phyloP scores from a whole-genome alignment of 257 asterid species.

The Forsythia suspensa region DNA sequence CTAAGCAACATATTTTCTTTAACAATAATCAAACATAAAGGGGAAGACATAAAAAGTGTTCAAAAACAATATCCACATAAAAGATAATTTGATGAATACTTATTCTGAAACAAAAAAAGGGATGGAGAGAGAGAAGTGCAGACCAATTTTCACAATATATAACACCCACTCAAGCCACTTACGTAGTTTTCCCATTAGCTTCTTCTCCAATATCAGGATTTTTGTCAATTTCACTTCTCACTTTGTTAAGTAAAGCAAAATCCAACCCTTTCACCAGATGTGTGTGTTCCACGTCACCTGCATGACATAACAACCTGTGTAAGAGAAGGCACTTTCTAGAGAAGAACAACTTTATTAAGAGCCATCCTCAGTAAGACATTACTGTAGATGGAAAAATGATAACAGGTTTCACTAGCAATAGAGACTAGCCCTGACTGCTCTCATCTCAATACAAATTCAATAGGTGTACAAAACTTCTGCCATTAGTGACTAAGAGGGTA shows the following conservation, averaged over 20 bases:
- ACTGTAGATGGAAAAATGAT: not conserved
- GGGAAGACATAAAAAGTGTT: not conserved
- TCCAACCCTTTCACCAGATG: slow-evolving; percentile 98
- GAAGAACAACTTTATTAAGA: slow-evolving; percentile 19
- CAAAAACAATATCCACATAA: not conserved
- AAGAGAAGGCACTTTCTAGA: slow-evolving; percentile 7
- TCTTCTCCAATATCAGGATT: slow-evolving; percentile 85
- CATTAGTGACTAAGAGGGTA: not conserved
- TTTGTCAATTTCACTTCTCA: slow-evolving; percentile 93
- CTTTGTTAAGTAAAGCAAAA: slow-evolving; percentile 91
- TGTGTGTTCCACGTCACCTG: slow-evolving; percentile 99
- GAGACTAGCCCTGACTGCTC: not conserved
- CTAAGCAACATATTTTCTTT: slow-evolving; percentile 3
- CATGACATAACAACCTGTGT: slow-evolving; percentile 31
- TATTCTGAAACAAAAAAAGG: slow-evolving; percentile 11
- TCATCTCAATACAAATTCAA: not conserved
- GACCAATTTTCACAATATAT: not conserved
- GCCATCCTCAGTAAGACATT: slow-evolving; percentile 5
- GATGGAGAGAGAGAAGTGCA: slow-evolving; percentile 11
- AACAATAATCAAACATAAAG: slow-evolving; percentile 1
- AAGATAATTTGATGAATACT: not conserved
- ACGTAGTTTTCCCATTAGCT: slow-evolving; percentile 65
- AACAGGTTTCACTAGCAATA: slow-evolving; percentile 11
- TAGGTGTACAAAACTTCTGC: not conserved
- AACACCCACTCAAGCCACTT: slow-evolving; percentile 21